Evolutionary conservation across 805 yeast genomes (phyloP), one percentile per base, ranked within the genome.

Genomic region (Wickerhamomyces ciferrii): DNA sequence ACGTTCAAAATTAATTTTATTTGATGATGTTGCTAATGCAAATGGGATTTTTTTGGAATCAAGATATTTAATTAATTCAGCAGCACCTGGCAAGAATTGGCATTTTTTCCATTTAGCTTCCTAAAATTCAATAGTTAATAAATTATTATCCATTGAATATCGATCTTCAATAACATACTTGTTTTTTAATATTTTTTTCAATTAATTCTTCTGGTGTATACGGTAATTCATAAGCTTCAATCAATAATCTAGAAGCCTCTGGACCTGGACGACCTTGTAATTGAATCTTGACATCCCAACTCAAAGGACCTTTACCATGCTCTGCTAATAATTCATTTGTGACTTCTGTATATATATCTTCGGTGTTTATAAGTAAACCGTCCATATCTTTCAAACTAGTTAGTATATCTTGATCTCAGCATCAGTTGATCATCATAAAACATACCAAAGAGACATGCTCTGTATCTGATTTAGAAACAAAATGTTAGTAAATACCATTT

Each of bases 261-360:
- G 81, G 76, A 0, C 96, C 97, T 1, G 98, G 97, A 39, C 88
- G 72, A 1, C 99, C 99, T 69, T 94, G 98, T 24, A 94, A 68
- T 52, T 84, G 75, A 50, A 89, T 73, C 66, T 94, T 94, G 43
- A 91, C 78, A 52, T 87, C 95, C 97, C 98, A 92, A 0, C 94
- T 84, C 52, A 86, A 74, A 2, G 87, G 84, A 0, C 95, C 95
- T 59, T 83, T 86, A 10, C 85, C 87, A 59, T 79, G 84, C 45
- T 72, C 69, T 14, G 79, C 78, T 23, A 94, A 71, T 2, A 87
- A 65, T 45, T 80, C 83, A 43, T 85, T 78, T 29, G 87, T 71
- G 3, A 87, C 86, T 47, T 80, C 79, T 1, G 99, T 92, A 65
- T 94, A 94, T 46, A 91, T 73, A 53, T 87, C 95, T 66, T 94